Conservation (phyloP, 805 yeast genomes). For the Gaillardinia entomophila region DNA sequence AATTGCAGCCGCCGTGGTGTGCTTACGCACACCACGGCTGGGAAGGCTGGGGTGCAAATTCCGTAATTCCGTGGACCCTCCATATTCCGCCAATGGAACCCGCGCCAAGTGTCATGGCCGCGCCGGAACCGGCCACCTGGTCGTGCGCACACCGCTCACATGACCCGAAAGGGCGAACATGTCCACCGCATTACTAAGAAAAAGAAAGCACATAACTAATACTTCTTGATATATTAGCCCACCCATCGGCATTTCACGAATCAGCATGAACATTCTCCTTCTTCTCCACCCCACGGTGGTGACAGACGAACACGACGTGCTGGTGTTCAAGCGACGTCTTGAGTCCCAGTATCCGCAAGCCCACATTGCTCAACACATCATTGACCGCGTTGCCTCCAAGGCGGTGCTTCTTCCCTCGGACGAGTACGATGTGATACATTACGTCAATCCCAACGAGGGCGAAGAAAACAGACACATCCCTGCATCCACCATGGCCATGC, state of each 20-base stretch:
- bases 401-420: constrained; percentile 32
- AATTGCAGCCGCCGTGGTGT: not conserved
- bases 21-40: not conserved
- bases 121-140: not conserved
- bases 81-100: not conserved
- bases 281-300: constrained; percentile 66
- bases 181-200: not conserved
- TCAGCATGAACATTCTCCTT: constrained; percentile 28
- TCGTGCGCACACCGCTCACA: not conserved
- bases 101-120: not conserved
- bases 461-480: constrained; percentile 43
- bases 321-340: constrained; percentile 22
- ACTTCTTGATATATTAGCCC: too few species aligned
- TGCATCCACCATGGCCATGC: constrained; percentile 29
- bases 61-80: too few species aligned
- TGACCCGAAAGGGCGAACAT: not conserved
- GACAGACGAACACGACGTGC: constrained; percentile 46
- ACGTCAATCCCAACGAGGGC: constrained; percentile 48
- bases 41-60: not conserved
- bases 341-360: constrained; percentile 18
- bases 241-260: too few species aligned
- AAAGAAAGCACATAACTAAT: not conserved
- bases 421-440: constrained; percentile 41
- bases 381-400: constrained; percentile 51
- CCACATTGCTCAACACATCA: constrained; percentile 43